Evolutionary conservation across 495 filamentous ascomycete genomes (phyloP), one percentile per base, ranked within the genome.

Genomic region (Thermochaetoides thermophila): DNA sequence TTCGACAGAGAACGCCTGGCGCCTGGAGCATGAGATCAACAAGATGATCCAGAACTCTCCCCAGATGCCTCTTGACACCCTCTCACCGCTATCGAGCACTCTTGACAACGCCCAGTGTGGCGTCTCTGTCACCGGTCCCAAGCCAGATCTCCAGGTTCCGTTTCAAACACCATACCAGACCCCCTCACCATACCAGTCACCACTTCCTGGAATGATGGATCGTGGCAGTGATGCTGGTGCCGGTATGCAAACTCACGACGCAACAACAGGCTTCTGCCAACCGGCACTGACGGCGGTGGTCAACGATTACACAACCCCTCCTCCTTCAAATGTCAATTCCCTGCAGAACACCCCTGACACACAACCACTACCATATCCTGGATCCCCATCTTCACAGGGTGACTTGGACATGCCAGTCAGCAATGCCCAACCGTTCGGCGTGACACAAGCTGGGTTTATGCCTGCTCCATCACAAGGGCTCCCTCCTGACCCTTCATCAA

Each of bases 301-400:
- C 15, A 47, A 49, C 14, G 53, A 61, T 15, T 56, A 52, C 35
- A 53, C 48, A 1, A 61, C 59, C 0, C 60, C 60, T 8, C 60
- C 60, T 2, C 56, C 52, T 6, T 55, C 54, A 5, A 53, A 53
- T n/a, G 56, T 49, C 17, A 56, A 50, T 4, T 64, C 60, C 10
- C 45, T 33, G 25, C 43, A 58, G 30, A 60, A 55, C 38, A 64
- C 60, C 5, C 60, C 60, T 1, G 50, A 61, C 13, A 64, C 60
- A 6, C 43, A 49, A 7, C 29, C 60, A 13, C 57, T 57, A 1
- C 49, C 54, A 0, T 54, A 41, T 16, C 45, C 47, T 5, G 40
- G 29, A 1, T 55, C 52, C n/a, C 60, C 59, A 4, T 63, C 57
- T 7, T 59, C 60, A 7, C 42, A 37, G 22, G 39, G 47, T 8